Evolutionary conservation across 2,329 filamentous ascomycete species (phyloP), one percentile per base, ranked within the genome.

Genomic region (Orbilia brochopaga): DNA sequence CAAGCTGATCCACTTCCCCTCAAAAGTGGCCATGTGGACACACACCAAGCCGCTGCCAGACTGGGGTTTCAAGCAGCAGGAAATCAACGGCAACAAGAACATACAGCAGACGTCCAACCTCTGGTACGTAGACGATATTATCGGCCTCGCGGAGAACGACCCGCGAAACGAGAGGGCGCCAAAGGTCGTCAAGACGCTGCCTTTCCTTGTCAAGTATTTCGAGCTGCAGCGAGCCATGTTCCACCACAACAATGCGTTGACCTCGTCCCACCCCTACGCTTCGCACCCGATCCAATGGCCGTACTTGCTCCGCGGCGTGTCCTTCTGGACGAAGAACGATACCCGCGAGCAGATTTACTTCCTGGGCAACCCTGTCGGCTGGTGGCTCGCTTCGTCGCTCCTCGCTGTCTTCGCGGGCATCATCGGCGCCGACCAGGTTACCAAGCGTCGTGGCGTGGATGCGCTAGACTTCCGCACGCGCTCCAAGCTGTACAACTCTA

Each of bases 11-110:
- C 94, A 99, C 80, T 87, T 90, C 78, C 92, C 93, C 6, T 95
- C 91, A 80, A 96, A 95, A 80, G 94, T 99, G 56, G 93, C 94
- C 75, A 96, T 99, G 93, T 99, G 94, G 94, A 99, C 94, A 27
- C 93, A 97, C 80, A 90, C 90, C 37, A 94, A 88, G 69, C 91
- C 94, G 55, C 86, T 99, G n/a, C 94, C 94, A 2, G 94, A 99
- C 2, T 99, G 94, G 94, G 94, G 85, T 24, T 93, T 90, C 83
- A 94, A 95, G 80, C 94, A 99, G 80, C 93, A 96, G 78, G 94
- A 99, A 80, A 97, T 99, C 83, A 99, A 99, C 80, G 94, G 94
- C 70, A 99, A 99, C 84, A 99, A 99, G 86, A 95, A 96, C 79
- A 83, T 95, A 60, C 84, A 87, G 27, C 90, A 93, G 74, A 88